phyloP scores from a whole-genome alignment of 2,329 filamentous ascomycete species.

The Talaromyces atroroseus region DNA sequence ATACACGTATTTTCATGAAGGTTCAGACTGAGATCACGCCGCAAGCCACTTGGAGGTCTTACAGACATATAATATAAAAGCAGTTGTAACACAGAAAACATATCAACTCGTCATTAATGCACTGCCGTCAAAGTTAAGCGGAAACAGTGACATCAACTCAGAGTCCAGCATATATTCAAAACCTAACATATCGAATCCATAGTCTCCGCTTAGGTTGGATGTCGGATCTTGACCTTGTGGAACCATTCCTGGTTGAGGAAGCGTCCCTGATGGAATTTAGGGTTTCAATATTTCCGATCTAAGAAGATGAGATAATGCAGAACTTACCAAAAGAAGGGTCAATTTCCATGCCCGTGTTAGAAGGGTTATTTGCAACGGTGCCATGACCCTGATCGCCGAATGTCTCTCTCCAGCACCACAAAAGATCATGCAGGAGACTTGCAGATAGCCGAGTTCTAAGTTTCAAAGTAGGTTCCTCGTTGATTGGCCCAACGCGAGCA shows the following conservation, averaged over 20 bases:
- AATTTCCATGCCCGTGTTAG: background rate
- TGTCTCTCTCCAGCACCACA: constrained; percentile 18
- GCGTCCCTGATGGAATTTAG: background rate
- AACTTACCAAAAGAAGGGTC: background rate
- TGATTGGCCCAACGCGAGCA: constrained; percentile 1
- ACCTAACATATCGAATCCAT: background rate
- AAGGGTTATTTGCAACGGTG: background rate
- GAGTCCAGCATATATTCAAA: constrained; percentile 15
- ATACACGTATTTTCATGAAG: no score
- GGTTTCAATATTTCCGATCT: background rate
- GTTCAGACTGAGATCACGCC: background rate
- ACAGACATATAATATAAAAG: background rate
- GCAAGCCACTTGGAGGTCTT: background rate
- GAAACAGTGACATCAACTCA: constrained; percentile 13
- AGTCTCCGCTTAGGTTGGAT: background rate
- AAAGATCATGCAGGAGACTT: constrained; percentile 17
- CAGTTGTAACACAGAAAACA: background rate
- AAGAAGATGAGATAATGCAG: background rate
- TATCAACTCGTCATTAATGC: background rate
- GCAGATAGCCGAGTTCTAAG: constrained; percentile 14
- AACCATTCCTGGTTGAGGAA: background rate
- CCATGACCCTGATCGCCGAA: constrained; percentile 14
- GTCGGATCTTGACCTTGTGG: background rate
- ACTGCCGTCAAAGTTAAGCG: constrained; percentile 3
- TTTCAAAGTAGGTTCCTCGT: constrained; percentile 14